Evolutionary conservation across 805 yeast genomes (phyloP).

Genomic region (Yarrowia sp.): DNA sequence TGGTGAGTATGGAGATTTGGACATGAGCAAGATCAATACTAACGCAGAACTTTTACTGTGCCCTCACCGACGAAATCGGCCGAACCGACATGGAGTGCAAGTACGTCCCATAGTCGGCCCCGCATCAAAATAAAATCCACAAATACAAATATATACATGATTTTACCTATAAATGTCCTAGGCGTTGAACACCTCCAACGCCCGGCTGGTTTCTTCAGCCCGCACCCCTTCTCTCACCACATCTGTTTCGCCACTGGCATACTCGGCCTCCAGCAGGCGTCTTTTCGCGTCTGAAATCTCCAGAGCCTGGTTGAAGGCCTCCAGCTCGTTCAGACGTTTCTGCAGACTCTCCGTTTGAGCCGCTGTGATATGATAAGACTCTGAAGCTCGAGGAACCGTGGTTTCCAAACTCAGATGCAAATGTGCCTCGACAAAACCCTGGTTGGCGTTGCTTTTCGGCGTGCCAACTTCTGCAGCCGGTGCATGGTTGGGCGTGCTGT

Average conservation of each 20-base stretch:
- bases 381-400: neutral
- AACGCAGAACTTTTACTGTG: slow-evolving; percentile 26
- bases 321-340: slow-evolving; percentile 10
- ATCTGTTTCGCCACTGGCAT: slow-evolving; percentile 2
- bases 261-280: slow-evolving; percentile 5
- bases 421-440: neutral
- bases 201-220: slow-evolving; percentile 1
- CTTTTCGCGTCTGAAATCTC: slow-evolving; percentile 1
- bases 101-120: slow-evolving; percentile 19
- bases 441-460: neutral
- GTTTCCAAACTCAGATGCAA: neutral
- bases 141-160: slow-evolving; percentile 1
- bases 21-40: neutral
- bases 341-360: neutral
- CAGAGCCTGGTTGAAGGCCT: slow-evolving; percentile 13
- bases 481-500: neutral
- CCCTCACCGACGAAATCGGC: slow-evolving; percentile 21
- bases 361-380: neutral
- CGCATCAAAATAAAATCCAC: neutral
- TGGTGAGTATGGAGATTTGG: slow-evolving; percentile 7
- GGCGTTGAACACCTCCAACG: neutral
- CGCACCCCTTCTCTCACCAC: slow-evolving; percentile 1
- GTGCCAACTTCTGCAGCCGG: neutral
- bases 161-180: neutral
- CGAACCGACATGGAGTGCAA: slow-evolving; percentile 28